Evolutionary conservation across 768 basidiomycete species (phyloP), one percentile per base, ranked within the genome.

Genomic region (Pleurotus pulmonarius): DNA sequence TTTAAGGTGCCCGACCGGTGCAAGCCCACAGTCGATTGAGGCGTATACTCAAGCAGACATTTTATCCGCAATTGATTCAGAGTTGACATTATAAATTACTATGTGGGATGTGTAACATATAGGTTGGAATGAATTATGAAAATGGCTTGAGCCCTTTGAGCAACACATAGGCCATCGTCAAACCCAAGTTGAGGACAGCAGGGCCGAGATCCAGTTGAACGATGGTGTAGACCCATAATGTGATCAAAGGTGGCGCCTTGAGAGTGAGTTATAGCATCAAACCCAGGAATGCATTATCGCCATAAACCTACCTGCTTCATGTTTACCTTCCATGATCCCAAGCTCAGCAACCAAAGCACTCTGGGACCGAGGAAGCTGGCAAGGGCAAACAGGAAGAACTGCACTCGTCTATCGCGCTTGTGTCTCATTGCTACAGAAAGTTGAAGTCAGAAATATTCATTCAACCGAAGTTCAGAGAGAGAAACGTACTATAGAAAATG

Each of bases 191-290:
- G 25, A 83, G 56, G 3, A 83, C 72, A 4, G 90, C 85, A 16
- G 83, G 81, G 2, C 74, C 75, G 22, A 94, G 70, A 56, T 87
- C 81, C 24, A 92, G 75, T 60, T 90, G 87, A 11, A 91, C 72
- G 48, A 92, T 74, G 3, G 82, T 76, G 62, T 88, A 93, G 7
- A 92, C 74, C 91, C 92, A 93, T 5, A 88, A 65, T 0, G 90
- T 91, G 2, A 85, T 85, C 55, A 92, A 70, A 9, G 92, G 88
- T 11, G 92, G 91, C 56, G 81, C 80, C 92, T 93, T 49, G 56
- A 37, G 13, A 59, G 29, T 20, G 56, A 37, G 41, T 29, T 16
- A 46, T 44, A 47, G 59, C 24, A 60, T 11, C 16, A 24, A 25
- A 37, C 46, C 39, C n/a, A 16, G 11, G 1, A 44, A 38, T 55